Conservation (phyloP, 352 stramenopile species). For the Phytopythium montanum region DNA sequence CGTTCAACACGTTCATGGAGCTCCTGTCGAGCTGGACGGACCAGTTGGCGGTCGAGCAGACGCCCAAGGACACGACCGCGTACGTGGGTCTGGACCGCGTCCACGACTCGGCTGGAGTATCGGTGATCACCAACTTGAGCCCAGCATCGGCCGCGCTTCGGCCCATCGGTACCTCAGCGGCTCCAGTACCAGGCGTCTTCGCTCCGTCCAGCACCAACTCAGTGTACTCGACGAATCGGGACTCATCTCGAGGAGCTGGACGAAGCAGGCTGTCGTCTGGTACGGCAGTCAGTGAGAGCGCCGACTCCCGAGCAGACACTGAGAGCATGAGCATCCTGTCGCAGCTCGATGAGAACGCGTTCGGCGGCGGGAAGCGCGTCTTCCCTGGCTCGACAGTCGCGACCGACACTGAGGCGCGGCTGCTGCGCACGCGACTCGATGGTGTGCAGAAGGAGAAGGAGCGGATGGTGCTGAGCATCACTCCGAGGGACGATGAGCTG, state of each 20-base stretch:
- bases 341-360: conserved; percentile 80
- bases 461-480: conserved; percentile 37
- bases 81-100: conserved; percentile 74
- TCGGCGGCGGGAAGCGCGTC: conserved; percentile 59
- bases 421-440: conserved; percentile 70
- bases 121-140: conserved; percentile 72
- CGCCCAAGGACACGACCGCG: conserved; percentile 64
- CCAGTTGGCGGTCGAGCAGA: conserved; percentile 58
- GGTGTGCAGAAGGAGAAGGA: conserved; percentile 77
- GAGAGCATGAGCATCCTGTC: conserved; percentile 50
- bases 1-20: conserved; percentile 83
- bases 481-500: conserved; percentile 47
- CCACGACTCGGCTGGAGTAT: conserved; percentile 52
- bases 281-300: neutral
- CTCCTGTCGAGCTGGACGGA: conserved; percentile 66
- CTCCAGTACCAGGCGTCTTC: neutral
- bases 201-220: neutral
- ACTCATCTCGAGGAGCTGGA: neutral
- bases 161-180: conserved; percentile 14
- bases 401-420: conserved; percentile 80
- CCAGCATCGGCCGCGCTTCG: conserved; percentile 24
- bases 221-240: neutral
- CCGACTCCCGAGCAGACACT: neutral
- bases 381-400: conserved; percentile 55
- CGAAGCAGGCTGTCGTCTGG: neutral